Evolutionary conservation across 2,329 filamentous ascomycete species (phyloP).

Genomic region (Penicillium expansum): DNA sequence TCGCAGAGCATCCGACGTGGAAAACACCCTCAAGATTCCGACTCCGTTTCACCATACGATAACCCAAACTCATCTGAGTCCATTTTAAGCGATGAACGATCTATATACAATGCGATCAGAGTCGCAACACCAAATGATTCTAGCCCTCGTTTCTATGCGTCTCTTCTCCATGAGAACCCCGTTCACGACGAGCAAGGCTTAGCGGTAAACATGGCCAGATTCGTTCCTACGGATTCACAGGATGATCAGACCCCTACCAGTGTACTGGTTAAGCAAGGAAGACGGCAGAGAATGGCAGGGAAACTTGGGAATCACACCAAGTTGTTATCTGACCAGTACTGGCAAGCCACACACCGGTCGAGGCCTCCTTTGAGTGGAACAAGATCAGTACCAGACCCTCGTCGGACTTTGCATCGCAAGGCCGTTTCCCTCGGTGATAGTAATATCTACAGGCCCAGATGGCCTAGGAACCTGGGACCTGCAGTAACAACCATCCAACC

Average conservation of each 20-base stretch:
- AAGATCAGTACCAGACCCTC: not conserved
- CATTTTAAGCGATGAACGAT: slow-evolving; percentile 35
- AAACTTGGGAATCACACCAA: slow-evolving; percentile 23
- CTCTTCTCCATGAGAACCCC: slow-evolving; percentile 10
- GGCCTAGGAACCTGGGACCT: slow-evolving; percentile 24
- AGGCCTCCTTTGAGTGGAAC: not conserved
- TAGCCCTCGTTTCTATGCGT: slow-evolving; percentile 11
- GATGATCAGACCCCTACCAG: slow-evolving; percentile 5
- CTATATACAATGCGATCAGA: slow-evolving; percentile 39
- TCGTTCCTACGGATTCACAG: slow-evolving; percentile 17
- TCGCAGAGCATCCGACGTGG: slow-evolving; percentile 6
- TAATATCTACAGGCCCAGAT: slow-evolving; percentile 13
- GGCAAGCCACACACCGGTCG: not conserved
- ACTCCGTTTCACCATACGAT: slow-evolving; percentile 8
- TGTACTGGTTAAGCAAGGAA: not conserved
- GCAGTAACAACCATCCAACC: slow-evolving; percentile 35
- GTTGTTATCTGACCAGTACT: slow-evolving; percentile 13
- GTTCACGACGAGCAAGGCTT: slow-evolving; percentile 24
- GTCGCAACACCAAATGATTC: slow-evolving; percentile 29
- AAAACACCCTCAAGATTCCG: slow-evolving; percentile 5
- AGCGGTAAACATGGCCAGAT: slow-evolving; percentile 31
- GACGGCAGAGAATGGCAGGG: slow-evolving; percentile 3
- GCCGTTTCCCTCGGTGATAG: slow-evolving; percentile 28
- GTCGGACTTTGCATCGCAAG: slow-evolving; percentile 17
- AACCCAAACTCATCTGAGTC: slow-evolving; percentile 26